phyloP scores from a whole-genome alignment of 2,329 filamentous ascomycete species.

The Neofusicoccum ribis region DNA sequence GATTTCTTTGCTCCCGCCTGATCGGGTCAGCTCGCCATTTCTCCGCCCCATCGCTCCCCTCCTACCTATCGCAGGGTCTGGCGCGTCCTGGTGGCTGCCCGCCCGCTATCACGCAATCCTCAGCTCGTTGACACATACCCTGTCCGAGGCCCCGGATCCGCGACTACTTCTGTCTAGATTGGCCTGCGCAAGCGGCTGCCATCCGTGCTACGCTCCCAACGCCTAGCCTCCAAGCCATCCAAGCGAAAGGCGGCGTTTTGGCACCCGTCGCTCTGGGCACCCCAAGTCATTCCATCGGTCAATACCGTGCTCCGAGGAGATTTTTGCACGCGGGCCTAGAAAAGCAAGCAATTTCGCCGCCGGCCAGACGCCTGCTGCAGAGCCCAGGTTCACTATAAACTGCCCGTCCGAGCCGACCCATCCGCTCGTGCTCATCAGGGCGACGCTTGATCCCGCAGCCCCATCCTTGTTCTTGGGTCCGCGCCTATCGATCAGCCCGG shows the following conservation, averaged over 20 bases:
- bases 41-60: neutral
- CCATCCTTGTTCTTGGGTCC: constrained; percentile 8
- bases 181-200: neutral
- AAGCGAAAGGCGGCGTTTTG: constrained; percentile 3
- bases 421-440: constrained; percentile 7
- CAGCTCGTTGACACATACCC: constrained; percentile 4
- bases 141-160: neutral
- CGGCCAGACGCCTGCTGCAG: neutral
- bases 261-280: constrained; percentile 1
- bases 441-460: constrained; percentile 2
- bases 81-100: neutral
- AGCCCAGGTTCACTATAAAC: constrained; percentile 10
- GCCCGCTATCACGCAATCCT: constrained; percentile 11
- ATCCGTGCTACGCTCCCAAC: neutral
- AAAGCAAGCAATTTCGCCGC: constrained; percentile 4
- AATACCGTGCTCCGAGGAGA: neutral
- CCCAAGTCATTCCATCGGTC: neutral
- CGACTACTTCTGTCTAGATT: constrained; percentile 10
- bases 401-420: neutral
- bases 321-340: neutral
- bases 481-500: neutral
- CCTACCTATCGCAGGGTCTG: constrained; percentile 9
- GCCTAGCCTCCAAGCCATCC: constrained; percentile 10
- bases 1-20: neutral
- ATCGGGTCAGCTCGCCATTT: constrained; percentile 1